Conservation (phyloP, 768 basidiomycete genomes). For the Hericium coralloides region DNA sequence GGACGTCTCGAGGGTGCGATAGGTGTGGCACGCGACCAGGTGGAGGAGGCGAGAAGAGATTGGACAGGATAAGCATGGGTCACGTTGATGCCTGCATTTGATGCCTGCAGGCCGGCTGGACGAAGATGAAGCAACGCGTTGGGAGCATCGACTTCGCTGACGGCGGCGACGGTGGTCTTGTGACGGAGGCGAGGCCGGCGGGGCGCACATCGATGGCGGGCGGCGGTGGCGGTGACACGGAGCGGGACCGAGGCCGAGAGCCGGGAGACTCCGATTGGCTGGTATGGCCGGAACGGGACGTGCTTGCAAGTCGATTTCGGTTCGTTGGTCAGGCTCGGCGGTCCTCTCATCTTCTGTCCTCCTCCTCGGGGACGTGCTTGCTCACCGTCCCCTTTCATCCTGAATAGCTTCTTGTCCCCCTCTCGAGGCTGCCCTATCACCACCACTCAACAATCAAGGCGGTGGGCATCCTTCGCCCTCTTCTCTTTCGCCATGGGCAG, state of each 20-base stretch:
- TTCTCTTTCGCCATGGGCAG: neutral
- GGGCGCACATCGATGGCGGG: neutral
- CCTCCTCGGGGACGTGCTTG: slow-evolving; percentile 16
- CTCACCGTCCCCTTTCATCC: slow-evolving; percentile 17
- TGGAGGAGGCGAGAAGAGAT: neutral
- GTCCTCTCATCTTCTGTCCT: neutral
- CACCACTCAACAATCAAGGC: neutral
- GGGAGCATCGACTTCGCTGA: neutral
- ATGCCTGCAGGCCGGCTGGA: neutral
- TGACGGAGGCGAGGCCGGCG: neutral
- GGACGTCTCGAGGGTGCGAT: no score
- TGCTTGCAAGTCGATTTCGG: neutral
- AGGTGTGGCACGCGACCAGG: neutral
- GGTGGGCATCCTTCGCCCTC: neutral
- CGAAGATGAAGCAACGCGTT: neutral
- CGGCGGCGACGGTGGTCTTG: neutral
- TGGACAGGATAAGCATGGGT: neutral
- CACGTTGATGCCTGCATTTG: neutral
- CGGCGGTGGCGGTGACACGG: neutral
- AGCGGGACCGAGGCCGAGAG: neutral
- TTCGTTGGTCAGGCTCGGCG: neutral
- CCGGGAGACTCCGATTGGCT: neutral
- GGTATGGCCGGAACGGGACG: neutral
- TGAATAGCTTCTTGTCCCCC: slow-evolving; percentile 10
- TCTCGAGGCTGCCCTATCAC: neutral